Base-by-base conservation (phyloP, 139 green algal species). In the Haematococcus lacustris region DNA sequence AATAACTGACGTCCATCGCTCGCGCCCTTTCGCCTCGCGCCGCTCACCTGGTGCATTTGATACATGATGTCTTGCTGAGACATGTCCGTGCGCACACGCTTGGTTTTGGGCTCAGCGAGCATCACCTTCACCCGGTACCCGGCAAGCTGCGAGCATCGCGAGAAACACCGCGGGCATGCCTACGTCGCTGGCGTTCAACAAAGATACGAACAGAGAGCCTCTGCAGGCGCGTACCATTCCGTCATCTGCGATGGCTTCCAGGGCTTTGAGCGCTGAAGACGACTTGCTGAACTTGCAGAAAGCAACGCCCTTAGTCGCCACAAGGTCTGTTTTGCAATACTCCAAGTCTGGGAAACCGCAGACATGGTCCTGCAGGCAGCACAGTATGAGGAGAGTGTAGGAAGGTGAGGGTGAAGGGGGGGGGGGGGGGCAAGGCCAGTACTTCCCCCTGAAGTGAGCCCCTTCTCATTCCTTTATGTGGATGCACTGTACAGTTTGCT, bases 301-400 rank as follows among this genome's bases (percentile, higher is more conserved):
- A 1, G 94, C 89, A 6, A 96, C 88, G 38, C 92, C 92, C 73
- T 96, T 96, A 66, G 73, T 72, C 25, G 88, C 85, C 28, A 96
- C 90, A 2, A 97, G 78, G 76, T 97, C 92, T 1, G 88, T 94
- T 77, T 97, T 97, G 89, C 89, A 94, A 78, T 97, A 97, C 77
- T 97, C 86, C 51, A 97, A 76, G 13, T 91, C 91, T 3, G 66
- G 51, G 69, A 87, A 93, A 4, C 76, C 76, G 4, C 51, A 39
- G 80, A 95, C 80, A 33, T 91, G 78, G 2, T 87, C 88, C 89
- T 94, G 79, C 68, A 75, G n/a, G n/a, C n/a, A n/a, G n/a, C n/a
- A n/a, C n/a, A n/a, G n/a, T n/a, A n/a, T 28, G 26, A 63, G 43
- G 39, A 73, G n/a, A 41, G 23, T 25, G 50, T 32, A 43, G 35